These are phyloP conservation scores for Colletotrichum tropicicola DNA, from an alignment of 2,329 filamentous ascomycete species.

Conservation along the genomic window DNA sequence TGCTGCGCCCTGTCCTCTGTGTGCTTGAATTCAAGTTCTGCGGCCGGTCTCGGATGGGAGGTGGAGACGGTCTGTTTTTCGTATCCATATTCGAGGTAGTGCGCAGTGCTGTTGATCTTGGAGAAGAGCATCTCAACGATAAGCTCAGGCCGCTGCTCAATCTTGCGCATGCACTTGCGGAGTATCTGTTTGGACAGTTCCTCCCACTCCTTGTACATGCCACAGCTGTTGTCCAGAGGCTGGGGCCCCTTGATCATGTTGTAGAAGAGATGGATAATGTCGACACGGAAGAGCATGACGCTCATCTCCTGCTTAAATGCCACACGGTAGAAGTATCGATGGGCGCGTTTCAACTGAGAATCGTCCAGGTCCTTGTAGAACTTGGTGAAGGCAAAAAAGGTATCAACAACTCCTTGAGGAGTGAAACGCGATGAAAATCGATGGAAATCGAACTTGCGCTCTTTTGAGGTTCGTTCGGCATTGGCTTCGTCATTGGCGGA, in stretches of 20 bases:
- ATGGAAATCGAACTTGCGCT: slow-evolving; percentile 94
- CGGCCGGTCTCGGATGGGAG: slow-evolving; percentile 75
- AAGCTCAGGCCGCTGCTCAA: slow-evolving; percentile 85
- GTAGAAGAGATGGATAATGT: slow-evolving; percentile 89
- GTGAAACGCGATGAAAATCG: slow-evolving; percentile 84
- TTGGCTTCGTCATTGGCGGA: slow-evolving; percentile 76
- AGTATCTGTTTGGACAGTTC: slow-evolving; percentile 87
- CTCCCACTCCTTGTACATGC: slow-evolving; percentile 89
- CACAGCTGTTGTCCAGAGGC: slow-evolving; percentile 71
- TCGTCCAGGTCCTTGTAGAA: slow-evolving; percentile 84
- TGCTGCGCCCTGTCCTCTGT: slow-evolving; percentile 75
- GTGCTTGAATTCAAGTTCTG: slow-evolving; percentile 84
- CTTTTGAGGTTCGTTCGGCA: slow-evolving; percentile 76
- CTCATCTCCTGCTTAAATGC: slow-evolving; percentile 95
- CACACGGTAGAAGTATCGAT: slow-evolving; percentile 92
- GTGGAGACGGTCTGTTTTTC: slow-evolving; percentile 78
- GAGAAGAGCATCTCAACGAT: slow-evolving; percentile 94
- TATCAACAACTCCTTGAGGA: slow-evolving; percentile 86
- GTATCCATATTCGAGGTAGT: slow-evolving; percentile 90
- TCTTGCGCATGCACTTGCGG: slow-evolving; percentile 81
- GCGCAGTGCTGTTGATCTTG: slow-evolving; percentile 84
- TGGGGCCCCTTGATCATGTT: slow-evolving; percentile 92
- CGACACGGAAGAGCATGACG: slow-evolving; percentile 87
- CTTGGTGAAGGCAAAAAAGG: slow-evolving; percentile 81
- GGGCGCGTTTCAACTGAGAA: slow-evolving; percentile 86